Percentiles rank a stretch among this genome's conserved stretches.
These are phyloP conservation scores for Amylostereum chailletii DNA, from an alignment of 1,284 basidiomycete genomes.

Conservation along the genomic window DNA sequence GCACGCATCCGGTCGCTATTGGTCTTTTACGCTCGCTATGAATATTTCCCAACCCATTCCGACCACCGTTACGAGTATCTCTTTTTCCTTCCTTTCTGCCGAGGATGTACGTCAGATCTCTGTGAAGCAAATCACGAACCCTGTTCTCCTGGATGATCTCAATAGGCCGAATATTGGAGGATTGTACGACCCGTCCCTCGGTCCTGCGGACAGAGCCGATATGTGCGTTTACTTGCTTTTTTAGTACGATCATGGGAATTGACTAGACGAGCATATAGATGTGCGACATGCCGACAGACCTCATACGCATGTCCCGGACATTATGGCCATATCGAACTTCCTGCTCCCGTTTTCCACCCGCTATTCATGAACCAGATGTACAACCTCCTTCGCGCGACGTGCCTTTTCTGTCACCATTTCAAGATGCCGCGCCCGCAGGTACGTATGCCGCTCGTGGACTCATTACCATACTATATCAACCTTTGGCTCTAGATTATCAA, in stretches of 20 bases:
- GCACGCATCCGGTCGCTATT: too few species aligned
- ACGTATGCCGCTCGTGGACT: constrained; percentile 22
- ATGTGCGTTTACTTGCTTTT: constrained; percentile 50
- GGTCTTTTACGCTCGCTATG: constrained; percentile 41
- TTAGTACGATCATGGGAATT: background rate
- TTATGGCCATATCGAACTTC: constrained; percentile 98
- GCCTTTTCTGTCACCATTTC: constrained; percentile 94
- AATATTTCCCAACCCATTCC: constrained; percentile 89
- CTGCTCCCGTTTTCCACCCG: constrained; percentile 93
- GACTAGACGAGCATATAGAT: constrained; percentile 41
- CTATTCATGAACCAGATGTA: constrained; percentile 94
- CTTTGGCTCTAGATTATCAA: constrained; percentile 55
- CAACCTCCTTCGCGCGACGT: constrained; percentile 83
- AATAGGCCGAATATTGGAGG: constrained; percentile 90
- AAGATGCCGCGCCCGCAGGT: constrained; percentile 76
- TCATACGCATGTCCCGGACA: constrained; percentile 97
- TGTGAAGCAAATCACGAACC: constrained; percentile 95
- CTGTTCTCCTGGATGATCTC: constrained; percentile 88
- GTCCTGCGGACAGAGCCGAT: constrained; percentile 81
- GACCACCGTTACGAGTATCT: constrained; percentile 77
- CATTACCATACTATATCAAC: background rate
- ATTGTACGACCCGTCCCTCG: constrained; percentile 92
- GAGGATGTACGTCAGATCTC: constrained; percentile 90
- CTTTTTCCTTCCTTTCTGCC: constrained; percentile 93
- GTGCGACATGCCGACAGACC: constrained; percentile 86